phyloP scores from a whole-genome alignment of 257 asterid genomes.

The Nicotiana sylvestris region DNA sequence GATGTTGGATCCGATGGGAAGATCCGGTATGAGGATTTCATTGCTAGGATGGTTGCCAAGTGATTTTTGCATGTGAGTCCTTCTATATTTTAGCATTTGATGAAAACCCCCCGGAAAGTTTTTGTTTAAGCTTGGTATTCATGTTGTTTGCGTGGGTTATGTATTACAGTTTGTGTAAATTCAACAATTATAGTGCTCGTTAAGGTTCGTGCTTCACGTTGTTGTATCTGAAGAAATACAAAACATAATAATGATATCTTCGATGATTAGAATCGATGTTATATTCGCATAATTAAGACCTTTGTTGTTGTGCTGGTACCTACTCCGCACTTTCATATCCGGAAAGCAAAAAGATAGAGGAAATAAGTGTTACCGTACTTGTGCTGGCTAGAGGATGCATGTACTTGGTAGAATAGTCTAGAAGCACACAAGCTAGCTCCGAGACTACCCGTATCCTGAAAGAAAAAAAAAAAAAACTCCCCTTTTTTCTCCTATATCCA shows the following conservation, averaged over 20 bases:
- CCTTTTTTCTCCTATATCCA: background rate
- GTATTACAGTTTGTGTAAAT: background rate
- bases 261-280: too few relatives aligned
- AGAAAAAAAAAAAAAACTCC: too few relatives aligned
- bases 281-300: background rate
- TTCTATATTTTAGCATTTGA: too few relatives aligned
- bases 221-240: too few relatives aligned
- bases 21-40: constrained; percentile 82
- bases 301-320: background rate
- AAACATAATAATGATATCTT: too few relatives aligned
- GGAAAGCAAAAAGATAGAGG: background rate
- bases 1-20: constrained; percentile 89
- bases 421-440: background rate
- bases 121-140: background rate
- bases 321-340: background rate
- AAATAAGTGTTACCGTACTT: background rate
- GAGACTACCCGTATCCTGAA: background rate
- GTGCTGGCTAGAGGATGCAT: background rate
- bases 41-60: constrained; percentile 84
- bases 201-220: too few relatives aligned
- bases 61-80: constrained; percentile 24
- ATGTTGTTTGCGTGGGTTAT: background rate
- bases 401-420: background rate
- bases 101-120: background rate
- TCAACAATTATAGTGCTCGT: too few relatives aligned